Percentiles rank a stretch among this genome's conserved stretches.
Conservation (phyloP, 2,329 filamentous ascomycete species). For the Canariomyces notabilis region DNA sequence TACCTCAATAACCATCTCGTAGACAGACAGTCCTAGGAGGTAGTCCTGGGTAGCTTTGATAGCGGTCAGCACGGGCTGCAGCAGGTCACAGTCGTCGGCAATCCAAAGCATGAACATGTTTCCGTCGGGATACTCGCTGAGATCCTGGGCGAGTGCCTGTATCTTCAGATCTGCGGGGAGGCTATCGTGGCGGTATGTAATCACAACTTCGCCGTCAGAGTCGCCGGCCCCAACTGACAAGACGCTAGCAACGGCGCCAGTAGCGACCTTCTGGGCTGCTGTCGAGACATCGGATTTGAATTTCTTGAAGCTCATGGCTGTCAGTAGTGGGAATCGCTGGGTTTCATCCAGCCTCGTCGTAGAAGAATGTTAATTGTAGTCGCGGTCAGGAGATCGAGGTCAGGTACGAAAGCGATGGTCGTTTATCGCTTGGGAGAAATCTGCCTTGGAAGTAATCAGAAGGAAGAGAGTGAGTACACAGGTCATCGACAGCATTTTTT, state of each 20-base stretch:
- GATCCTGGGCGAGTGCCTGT: slow-evolving; percentile 33
- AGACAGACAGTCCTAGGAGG: slow-evolving; percentile 40
- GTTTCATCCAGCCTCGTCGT: not conserved
- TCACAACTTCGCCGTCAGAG: slow-evolving; percentile 67
- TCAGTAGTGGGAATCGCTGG: too few species aligned
- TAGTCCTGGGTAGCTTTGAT: slow-evolving; percentile 43
- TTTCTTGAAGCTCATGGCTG: slow-evolving; percentile 58
- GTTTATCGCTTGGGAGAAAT: too few species aligned
- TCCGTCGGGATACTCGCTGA: slow-evolving; percentile 35
- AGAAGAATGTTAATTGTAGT: not conserved
- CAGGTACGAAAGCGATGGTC: too few species aligned
- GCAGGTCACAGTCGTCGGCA: slow-evolving; percentile 33
- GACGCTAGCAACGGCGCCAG: slow-evolving; percentile 43
- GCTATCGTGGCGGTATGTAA: slow-evolving; percentile 42
- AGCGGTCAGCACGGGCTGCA: slow-evolving; percentile 27
- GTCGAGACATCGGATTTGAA: slow-evolving; percentile 55
- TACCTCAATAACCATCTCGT: slow-evolving; percentile 44
- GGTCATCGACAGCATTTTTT: too few species aligned
- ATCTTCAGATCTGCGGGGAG: slow-evolving; percentile 32
- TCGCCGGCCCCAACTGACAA: slow-evolving; percentile 54
- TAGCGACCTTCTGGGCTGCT: slow-evolving; percentile 35
- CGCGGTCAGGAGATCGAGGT: too few species aligned
- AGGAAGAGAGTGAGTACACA: too few species aligned
- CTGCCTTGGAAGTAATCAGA: too few species aligned
- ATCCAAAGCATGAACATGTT: slow-evolving; percentile 40